Evolutionary conservation across 768 basidiomycete genomes (phyloP), one percentile per base, ranked within the genome.

Genomic region (Tricholoma sp.): DNA sequence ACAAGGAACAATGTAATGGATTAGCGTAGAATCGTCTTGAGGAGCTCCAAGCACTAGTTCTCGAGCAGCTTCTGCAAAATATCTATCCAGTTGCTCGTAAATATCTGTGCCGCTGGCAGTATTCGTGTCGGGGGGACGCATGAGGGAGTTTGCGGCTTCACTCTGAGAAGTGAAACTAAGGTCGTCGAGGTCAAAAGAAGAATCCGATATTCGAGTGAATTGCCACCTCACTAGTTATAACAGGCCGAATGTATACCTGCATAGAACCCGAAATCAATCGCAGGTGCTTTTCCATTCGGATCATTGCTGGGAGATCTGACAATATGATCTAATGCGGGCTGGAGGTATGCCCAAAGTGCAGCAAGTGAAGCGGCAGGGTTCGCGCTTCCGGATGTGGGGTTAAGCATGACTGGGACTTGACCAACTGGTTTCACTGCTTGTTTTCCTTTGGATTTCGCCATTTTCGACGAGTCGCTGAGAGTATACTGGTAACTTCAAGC

Each of bases 171-270:
- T 82, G 66, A 84, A 82, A 63, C 78, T 80, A 54, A 53, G 28
- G 41, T 4, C 3, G 24, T n/a, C 7, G 52, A 55, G 56, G 58
- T 67, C 58, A 61, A 60, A 61, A 54, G 64, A 31, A 32, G 29
- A 39, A 61, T 58, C 8, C 18, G 39, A 36, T 53, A 31, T 36
- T 33, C 48, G 52, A 47, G 29, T 39, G 68, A 65, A 59, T 58
- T 62, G 42, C 60, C 56, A 58, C 74, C 76, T 73, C 76, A 84
- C 80, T 89, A 90, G 73, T 89, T 88, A 76, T 91, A 90, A 55
- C 84, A 83, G n/a, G 88, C 86, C 17, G 88, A 88, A 69, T 90
- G 87, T 39, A 90, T 85, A 57, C 87, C 86, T 66, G 86, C 82
- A 65, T 89, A 88, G 61, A 88, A 86, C 28, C 73, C 78, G 55